Conservation (phyloP, 371 early-diverging fungal genomes). For the Mortierella sp. region DNA sequence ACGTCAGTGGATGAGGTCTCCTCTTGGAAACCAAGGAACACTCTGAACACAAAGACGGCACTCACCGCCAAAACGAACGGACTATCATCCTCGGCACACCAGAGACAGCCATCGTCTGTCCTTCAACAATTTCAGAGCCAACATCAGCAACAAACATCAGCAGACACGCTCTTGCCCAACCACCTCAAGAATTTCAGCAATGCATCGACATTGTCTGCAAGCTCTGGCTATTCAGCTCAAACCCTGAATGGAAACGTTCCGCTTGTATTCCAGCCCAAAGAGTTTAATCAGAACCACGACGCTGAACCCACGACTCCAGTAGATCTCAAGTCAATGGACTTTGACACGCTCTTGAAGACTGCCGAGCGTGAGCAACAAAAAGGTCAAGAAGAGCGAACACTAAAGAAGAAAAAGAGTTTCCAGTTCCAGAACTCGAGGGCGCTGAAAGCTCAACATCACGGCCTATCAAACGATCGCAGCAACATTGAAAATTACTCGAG, state of each 20-base stretch:
- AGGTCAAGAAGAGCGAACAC: slow-evolving; percentile 33
- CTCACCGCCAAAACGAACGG: slow-evolving; percentile 14
- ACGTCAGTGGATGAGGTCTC: slow-evolving; percentile 31
- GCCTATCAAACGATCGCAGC: not conserved
- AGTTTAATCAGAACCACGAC: slow-evolving; percentile 41
- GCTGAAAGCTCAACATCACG: slow-evolving; percentile 5
- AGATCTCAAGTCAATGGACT: slow-evolving; percentile 49
- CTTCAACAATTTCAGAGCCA: slow-evolving; percentile 3
- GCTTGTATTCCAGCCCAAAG: slow-evolving; percentile 20
- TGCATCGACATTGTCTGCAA: slow-evolving; percentile 37
- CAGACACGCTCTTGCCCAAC: slow-evolving; percentile 35
- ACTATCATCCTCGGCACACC: slow-evolving; percentile 23
- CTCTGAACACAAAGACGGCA: slow-evolving; percentile 26
- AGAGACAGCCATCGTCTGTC: slow-evolving; percentile 25
- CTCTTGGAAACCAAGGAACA: slow-evolving; percentile 38
- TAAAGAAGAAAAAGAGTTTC: slow-evolving; percentile 32
- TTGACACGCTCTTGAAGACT: slow-evolving; percentile 39
- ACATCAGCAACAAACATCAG: slow-evolving; percentile 33
- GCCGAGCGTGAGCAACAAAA: slow-evolving; percentile 48
- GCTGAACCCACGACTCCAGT: slow-evolving; percentile 37
- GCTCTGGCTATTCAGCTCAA: slow-evolving; percentile 31
- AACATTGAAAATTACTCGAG: slow-evolving; percentile 4
- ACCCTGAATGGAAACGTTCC: slow-evolving; percentile 20
- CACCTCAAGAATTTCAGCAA: slow-evolving; percentile 50
- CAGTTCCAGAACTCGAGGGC: slow-evolving; percentile 15